A percentile compares a stretch with the other conserved stretches of the same genome.
These are phyloP conservation scores for Rosa persica DNA, from an alignment of 306 rosid genomes.

Conservation along the genomic window DNA sequence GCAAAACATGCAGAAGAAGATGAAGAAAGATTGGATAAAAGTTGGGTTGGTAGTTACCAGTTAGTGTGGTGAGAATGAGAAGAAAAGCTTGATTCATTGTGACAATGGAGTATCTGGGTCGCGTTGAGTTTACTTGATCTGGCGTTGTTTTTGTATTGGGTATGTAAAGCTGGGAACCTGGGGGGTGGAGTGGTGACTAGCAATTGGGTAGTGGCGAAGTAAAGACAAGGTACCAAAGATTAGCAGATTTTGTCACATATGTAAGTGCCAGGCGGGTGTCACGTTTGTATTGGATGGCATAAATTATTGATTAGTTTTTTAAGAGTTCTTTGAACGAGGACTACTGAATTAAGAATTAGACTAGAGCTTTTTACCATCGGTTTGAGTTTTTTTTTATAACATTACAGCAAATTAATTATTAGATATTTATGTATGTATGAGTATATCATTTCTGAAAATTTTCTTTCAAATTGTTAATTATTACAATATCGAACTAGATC, in stretches of 20 bases:
- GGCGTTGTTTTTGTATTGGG: neutral
- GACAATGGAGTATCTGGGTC: neutral
- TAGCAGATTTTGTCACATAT: neutral
- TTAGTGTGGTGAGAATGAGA: slow-evolving; percentile 29
- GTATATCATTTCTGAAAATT: too few relatives aligned
- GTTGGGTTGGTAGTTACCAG: slow-evolving; percentile 34
- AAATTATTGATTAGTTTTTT: too few relatives aligned
- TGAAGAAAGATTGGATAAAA: neutral
- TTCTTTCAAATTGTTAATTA: too few relatives aligned
- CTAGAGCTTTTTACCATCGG: too few relatives aligned
- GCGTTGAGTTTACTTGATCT: too few relatives aligned
- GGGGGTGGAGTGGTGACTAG: neutral
- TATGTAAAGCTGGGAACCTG: neutral
- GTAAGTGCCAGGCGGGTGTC: neutral
- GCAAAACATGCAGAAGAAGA: slow-evolving; percentile 2
- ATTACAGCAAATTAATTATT: too few relatives aligned
- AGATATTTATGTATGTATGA: too few relatives aligned
- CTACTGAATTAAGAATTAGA: too few relatives aligned
- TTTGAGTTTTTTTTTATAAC: too few relatives aligned
- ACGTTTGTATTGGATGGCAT: too few relatives aligned
- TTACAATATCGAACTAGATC: too few relatives aligned
- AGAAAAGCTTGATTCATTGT: slow-evolving; percentile 5
- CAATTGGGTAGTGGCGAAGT: neutral
- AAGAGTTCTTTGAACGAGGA: too few relatives aligned
- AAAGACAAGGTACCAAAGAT: neutral